Evolutionary conservation across 805 yeast genomes (phyloP), one percentile per base, ranked within the genome.

Genomic region (Saccharomycopsis vini): DNA sequence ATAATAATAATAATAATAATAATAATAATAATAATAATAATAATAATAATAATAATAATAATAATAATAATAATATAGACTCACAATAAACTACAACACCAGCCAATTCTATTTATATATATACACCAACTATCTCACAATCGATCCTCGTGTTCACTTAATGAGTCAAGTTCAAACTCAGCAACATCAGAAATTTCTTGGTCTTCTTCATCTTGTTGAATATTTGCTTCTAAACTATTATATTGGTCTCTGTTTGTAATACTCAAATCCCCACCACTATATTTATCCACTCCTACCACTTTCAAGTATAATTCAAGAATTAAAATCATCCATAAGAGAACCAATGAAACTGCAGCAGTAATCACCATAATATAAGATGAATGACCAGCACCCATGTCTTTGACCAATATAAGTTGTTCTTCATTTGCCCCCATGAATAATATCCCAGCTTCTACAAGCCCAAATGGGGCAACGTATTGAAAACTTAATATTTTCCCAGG

Each of bases 361-460:
- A 82, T 68, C 4, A 81, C 73, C 62, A 90, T 65, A 30, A 84
- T 73, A 60, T 90, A 90, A 0, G 95, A 77, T 39, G 90, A 77
- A 54, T 84, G 92, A 61, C 85, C 95, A 3, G 95, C 81, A 1
- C 87, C 85, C 52, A 84, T 68, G 52, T 77, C 78, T 42, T 77
- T 63, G 2, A 89, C 86, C 47, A 86, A 64, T 7, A 62, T 62
- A 54, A 90, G 66, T 58, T 89, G 95, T 59, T 90, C 95, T 58
- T 89, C 96, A 50, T 73, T 89, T 19, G 97, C 97, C 22, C 85
- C 77, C 96, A 89, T 89, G 59, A 90, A 90, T 50, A 85, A 56
- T 5, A 82, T 60, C 1, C 97, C 97, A 1, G 90, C 66, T 50
- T 84, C 74, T 2, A 87, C 73, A 41, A 90, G 67, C 43, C 87